phyloP scores from a whole-genome alignment of 192 early-diverging fungal species.

The Coemansia sp. region DNA sequence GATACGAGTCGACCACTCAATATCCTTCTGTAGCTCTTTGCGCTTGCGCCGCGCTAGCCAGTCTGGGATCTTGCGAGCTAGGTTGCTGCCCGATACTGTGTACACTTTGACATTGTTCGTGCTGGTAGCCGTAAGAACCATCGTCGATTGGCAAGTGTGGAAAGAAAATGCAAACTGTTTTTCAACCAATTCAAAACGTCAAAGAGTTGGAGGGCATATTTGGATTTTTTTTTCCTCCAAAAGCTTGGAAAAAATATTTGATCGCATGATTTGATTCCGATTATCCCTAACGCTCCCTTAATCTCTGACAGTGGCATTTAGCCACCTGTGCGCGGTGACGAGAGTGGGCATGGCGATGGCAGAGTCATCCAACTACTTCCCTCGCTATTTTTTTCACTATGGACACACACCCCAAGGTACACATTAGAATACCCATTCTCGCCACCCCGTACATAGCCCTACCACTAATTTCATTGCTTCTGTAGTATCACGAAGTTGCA shows the following conservation, averaged over 20 bases:
- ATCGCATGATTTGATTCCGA: conserved; percentile 15
- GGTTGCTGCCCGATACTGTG: conserved; percentile 71
- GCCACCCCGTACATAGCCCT: not conserved
- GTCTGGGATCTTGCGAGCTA: conserved; percentile 81
- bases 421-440: not conserved
- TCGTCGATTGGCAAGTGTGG: conserved; percentile 11
- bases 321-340: not conserved
- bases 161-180: no score
- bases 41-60: conserved; percentile 87
- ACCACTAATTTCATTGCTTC: not conserved
- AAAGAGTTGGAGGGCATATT: no score
- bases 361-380: not conserved
- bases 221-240: not conserved
- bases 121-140: conserved; percentile 79
- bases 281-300: not conserved
- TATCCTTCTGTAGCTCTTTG: conserved; percentile 84
- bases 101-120: conserved; percentile 95
- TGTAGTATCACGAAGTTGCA: conserved; percentile 32
- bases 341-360: not conserved
- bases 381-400: not conserved
- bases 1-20: conserved; percentile 83
- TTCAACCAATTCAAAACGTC: not conserved
- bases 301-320: not conserved
- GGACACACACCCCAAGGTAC: conserved; percentile 29
- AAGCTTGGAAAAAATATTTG: conserved; percentile 9